Evolutionary conservation across 306 rosid species (phyloP), one percentile per base, ranked within the genome.

Genomic region (Pueraria montana): DNA sequence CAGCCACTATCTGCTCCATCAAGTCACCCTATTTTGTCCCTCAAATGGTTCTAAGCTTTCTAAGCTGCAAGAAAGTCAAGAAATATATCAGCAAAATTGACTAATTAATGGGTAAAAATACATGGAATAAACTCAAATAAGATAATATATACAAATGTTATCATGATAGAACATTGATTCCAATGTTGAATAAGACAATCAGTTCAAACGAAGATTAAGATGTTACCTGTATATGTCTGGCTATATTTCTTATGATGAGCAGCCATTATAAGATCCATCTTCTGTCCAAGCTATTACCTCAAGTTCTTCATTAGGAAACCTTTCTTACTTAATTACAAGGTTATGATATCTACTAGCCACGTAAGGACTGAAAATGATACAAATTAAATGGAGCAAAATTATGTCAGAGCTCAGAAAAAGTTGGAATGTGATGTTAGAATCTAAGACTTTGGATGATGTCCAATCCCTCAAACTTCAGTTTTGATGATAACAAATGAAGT

Each of bases 221-320:
- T 83, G 74, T 79, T 88, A 95, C 98, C 90, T 90, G 97, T 4
- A 93, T 27, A 81, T n/a, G n/a, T n/a, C n/a, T 90, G 83, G 85
- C 34, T 88, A 83, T 91, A 93, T 81, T 81, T 90, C 93, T 81
- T 95, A 82, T 93, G 98, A 32, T 97, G 97, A 84, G 88, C 95
- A 58, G 97, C 97, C 98, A 95, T 95, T 87, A 95, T 73, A 66
- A 95, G 87, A 80, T n/a, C 98, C 98, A 85, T 95, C 98, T 79
- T 91, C 94, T 32, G 97, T 89, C 97, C 98, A 93, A 61, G 97
- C 98, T 8, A 97, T 95, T 18, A 88, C 59, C 87, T 91, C 95
- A 74, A 93, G 97, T 76, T 91, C 97, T 5, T 91, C 91, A 61
- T 84, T 55, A 84, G 98, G 98, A 89, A 95, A 93, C 66, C 91